Base-by-base conservation (phyloP, 2,329 filamentous ascomycete genomes). In the Alternaria brassicae region DNA sequence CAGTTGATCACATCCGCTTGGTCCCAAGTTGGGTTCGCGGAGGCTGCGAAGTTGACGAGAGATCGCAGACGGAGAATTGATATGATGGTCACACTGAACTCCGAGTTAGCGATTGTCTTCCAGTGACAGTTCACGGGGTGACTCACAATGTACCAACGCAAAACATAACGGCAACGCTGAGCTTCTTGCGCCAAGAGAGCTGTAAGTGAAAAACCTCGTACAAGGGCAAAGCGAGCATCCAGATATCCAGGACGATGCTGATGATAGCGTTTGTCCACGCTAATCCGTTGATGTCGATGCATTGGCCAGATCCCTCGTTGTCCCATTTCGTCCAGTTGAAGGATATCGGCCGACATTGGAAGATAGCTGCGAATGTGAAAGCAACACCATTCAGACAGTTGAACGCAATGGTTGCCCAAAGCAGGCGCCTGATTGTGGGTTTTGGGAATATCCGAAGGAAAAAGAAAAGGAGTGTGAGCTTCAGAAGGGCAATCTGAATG, bases 41-140 rank as follows among this genome's bases (percentile, higher is more conserved):
- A 81, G 34, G 68, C 73, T 9, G 77, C 78, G 60, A 83, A 82
- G 41, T 69, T 61, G 45, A 82, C 75, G 17, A 83, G 74, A 6
- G 78, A 79, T 10, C 75, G 72, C 3, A 83, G 70, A n/a, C 81
- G 79, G 27, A 83, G 67, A 47, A 80, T 76, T 48, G 80, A 82
- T 30, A 82, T 74, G 21, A 82, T 58, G 3, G 80, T 82, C 45
- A 81, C 78, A 30, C 57, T 60, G 23, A 36, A 28, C 30, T 12
- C 12, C 17, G 15, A 4, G 28, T 60, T 39, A 60, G 57, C 23
- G 15, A 10, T 15, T 17, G 2, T 15, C 28, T 19, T 23, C 8
- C 1, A 21, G 4, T 12, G 23, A 30, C 2, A 2, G 9, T 28
- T 13, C 6, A 17, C 1, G 19, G n/a, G 2, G 4, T 3, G 15